A percentile compares a stretch with the other conserved stretches of the same genome.
Evolutionary conservation across 2,329 filamentous ascomycete species (phyloP).

Genomic region (Diaporthe ilicicola): DNA sequence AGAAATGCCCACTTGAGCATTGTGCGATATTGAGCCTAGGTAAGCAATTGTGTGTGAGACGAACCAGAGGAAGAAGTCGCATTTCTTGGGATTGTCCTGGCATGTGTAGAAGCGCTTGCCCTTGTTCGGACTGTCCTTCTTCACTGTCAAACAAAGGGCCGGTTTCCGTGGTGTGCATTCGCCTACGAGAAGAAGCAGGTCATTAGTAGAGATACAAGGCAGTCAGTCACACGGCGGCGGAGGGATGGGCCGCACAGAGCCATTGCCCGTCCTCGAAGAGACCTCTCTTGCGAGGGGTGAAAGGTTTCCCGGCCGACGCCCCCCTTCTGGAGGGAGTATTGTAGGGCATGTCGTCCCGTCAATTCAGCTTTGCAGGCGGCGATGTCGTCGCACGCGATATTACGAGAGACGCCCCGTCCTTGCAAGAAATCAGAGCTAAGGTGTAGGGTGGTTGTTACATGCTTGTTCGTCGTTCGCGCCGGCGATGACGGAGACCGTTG

Average conservation of each 20-base stretch:
- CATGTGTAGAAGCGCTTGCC: constrained; percentile 55
- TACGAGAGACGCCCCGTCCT: not conserved
- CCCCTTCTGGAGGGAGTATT: constrained; percentile 30
- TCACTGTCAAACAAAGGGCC: constrained; percentile 47
- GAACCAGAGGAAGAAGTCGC: constrained; percentile 54
- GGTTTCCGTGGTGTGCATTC: constrained; percentile 52
- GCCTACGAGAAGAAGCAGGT: constrained; percentile 40
- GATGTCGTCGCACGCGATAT: not conserved
- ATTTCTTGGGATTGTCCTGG: constrained; percentile 42
- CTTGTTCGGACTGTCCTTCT: constrained; percentile 49
- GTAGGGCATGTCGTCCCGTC: constrained; percentile 13
- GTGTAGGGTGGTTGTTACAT: not conserved
- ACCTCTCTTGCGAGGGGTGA: constrained; percentile 33
- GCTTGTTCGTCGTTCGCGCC: not conserved
- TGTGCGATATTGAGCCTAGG: too few relatives aligned
- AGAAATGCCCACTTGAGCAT: too few relatives aligned
- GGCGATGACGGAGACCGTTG: not conserved
- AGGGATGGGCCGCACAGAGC: constrained; percentile 38
- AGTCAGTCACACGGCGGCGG: not conserved
- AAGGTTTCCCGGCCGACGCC: not conserved
- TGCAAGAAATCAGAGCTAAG: not conserved
- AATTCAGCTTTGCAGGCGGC: not conserved
- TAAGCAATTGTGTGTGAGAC: constrained; percentile 24
- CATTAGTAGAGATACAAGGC: not conserved
- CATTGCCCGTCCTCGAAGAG: constrained; percentile 38